Conservation (phyloP, 495 filamentous ascomycete species). For the Bacidia gigantensis region DNA sequence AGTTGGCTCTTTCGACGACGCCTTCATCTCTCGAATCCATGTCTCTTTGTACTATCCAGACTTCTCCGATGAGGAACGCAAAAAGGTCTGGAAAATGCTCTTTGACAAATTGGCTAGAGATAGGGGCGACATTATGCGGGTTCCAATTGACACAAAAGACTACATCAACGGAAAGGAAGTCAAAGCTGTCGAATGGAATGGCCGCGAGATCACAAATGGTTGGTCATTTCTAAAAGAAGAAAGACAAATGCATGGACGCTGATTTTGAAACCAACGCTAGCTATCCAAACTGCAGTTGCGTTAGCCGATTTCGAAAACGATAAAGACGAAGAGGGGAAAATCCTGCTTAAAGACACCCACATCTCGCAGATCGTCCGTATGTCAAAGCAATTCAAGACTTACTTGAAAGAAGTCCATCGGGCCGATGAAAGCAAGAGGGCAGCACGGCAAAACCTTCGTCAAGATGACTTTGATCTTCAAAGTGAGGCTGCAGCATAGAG, state of each 20-base stretch:
- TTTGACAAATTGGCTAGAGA: background rate
- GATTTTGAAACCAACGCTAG: background rate
- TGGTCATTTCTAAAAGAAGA: background rate
- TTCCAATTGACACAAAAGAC: background rate
- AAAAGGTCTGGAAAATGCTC: background rate
- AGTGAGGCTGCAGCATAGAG: too few relatives aligned
- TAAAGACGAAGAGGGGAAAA: conserved; percentile 13
- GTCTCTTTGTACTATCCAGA: conserved; percentile 11
- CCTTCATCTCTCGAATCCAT: background rate
- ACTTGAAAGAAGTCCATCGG: conserved; percentile 10
- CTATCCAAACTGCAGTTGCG: conserved; percentile 20
- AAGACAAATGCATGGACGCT: background rate
- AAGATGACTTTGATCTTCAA: background rate
- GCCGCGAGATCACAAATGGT: conserved; percentile 20
- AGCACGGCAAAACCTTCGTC: background rate
- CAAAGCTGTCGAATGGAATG: conserved; percentile 19
- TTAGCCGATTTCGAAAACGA: conserved; percentile 14
- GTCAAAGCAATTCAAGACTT: conserved; percentile 17
- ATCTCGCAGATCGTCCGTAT: conserved; percentile 14
- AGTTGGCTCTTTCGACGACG: conserved; percentile 3
- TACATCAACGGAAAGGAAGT: conserved; percentile 4
- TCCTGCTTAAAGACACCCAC: conserved; percentile 10
- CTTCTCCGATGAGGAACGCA: conserved; percentile 4
- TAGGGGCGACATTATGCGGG: background rate
- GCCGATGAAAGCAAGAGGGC: conserved; percentile 1